Percentiles rank a stretch among this genome's conserved stretches.
These are phyloP conservation scores for Cladosporium sp. DNA, from an alignment of 2,329 filamentous ascomycete species.

Conservation along the genomic window DNA sequence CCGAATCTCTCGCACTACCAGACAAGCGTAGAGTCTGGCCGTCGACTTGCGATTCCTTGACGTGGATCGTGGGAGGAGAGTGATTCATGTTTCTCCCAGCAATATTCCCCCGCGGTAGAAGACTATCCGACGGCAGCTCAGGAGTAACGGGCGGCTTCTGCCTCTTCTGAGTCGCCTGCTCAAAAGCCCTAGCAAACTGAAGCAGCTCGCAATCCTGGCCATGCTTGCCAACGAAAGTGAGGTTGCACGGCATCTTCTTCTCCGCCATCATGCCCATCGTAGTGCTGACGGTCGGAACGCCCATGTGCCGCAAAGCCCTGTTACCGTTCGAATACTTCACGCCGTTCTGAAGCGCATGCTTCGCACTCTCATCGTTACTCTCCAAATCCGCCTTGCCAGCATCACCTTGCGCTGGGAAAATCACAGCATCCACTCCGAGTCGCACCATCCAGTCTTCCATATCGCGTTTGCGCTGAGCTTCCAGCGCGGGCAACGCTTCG, in stretches of 20 bases:
- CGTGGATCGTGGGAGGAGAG: slow-evolving; percentile 1
- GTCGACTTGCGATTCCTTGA: slow-evolving; percentile 12
- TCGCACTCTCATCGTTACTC: slow-evolving; percentile 26
- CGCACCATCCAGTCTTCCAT: slow-evolving; percentile 50
- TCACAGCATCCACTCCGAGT: slow-evolving; percentile 41
- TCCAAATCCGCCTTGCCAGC: slow-evolving; percentile 49
- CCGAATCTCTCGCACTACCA: slow-evolving; percentile 5
- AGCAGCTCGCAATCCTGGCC: slow-evolving; percentile 42
- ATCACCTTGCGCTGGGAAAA: slow-evolving; percentile 50
- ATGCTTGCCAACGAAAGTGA: slow-evolving; percentile 50
- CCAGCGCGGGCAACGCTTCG: slow-evolving; percentile 43
- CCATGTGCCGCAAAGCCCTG: slow-evolving; percentile 49
- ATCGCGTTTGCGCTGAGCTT: slow-evolving; percentile 46
- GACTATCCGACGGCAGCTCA: slow-evolving; percentile 19
- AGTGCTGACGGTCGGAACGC: slow-evolving; percentile 51
- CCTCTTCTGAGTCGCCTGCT: slow-evolving; percentile 21
- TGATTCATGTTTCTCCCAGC: background rate
- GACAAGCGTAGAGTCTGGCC: slow-evolving; percentile 3
- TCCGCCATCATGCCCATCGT: slow-evolving; percentile 49
- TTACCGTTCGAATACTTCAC: slow-evolving; percentile 54
- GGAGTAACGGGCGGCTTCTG: slow-evolving; percentile 24
- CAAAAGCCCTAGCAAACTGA: slow-evolving; percentile 26
- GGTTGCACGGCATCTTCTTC: slow-evolving; percentile 48
- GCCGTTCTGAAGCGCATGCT: slow-evolving; percentile 46
- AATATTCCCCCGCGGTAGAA: background rate